Evolutionary conservation across 345 rosid genomes (phyloP).

Genomic region (Trapa bicornis): DNA sequence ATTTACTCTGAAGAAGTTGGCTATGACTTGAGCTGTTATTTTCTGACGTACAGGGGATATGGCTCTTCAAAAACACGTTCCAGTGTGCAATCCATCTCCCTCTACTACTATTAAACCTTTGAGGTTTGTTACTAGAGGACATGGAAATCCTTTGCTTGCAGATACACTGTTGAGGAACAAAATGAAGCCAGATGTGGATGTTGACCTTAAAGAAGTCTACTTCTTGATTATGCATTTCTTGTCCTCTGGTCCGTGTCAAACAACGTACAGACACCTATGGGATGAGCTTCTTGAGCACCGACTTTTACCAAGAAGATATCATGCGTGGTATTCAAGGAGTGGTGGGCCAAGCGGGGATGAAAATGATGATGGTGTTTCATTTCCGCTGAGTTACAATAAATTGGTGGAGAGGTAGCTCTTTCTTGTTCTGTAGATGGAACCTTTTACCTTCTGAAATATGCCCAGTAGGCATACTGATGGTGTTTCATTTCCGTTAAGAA

Average conservation of each 20-base stretch:
- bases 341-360: slow-evolving; percentile 52
- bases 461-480: background rate
- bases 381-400: slow-evolving; percentile 53
- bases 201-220: slow-evolving; percentile 82
- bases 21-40: background rate
- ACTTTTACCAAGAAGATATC: slow-evolving; percentile 89
- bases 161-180: slow-evolving; percentile 24
- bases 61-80: slow-evolving; percentile 67
- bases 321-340: slow-evolving; percentile 87
- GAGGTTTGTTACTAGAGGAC: slow-evolving; percentile 44
- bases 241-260: slow-evolving; percentile 79
- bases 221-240: slow-evolving; percentile 91
- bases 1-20: background rate
- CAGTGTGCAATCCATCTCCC: slow-evolving; percentile 36
- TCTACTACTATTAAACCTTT: slow-evolving; percentile 45
- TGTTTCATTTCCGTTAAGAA: background rate
- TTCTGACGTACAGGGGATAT: slow-evolving; percentile 23
- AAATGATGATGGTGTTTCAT: slow-evolving; percentile 70
- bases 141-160: slow-evolving; percentile 36
- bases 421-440: slow-evolving; percentile 4
- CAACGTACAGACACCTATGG: slow-evolving; percentile 58
- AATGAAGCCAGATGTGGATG: slow-evolving; percentile 38
- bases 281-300: slow-evolving; percentile 83
- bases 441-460: background rate
- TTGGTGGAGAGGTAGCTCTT: slow-evolving; percentile 60